These are phyloP conservation scores for Cadophora gregata DNA, from an alignment of 2,329 filamentous ascomycete genomes.

Conservation along the genomic window DNA sequence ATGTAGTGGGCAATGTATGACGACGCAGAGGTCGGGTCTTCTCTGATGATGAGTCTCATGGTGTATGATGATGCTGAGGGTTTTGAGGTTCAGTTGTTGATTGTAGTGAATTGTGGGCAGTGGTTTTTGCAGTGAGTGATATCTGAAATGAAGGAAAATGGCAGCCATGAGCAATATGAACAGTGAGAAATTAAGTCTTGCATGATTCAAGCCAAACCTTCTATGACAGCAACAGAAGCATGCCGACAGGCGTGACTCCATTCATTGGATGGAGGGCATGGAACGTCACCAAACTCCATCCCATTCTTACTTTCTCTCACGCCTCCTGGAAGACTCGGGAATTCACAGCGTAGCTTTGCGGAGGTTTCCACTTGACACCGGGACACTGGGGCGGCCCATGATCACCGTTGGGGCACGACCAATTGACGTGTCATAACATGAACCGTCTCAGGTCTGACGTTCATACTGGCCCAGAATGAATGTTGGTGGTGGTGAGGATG, in stretches of 20 bases:
- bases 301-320: conserved; percentile 18
- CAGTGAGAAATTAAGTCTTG: conserved; percentile 23
- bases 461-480: conserved; percentile 14
- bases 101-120: background rate
- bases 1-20: conserved; percentile 83
- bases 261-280: conserved; percentile 26
- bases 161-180: conserved; percentile 15
- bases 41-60: conserved; percentile 85
- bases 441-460: background rate
- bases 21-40: conserved; percentile 71
- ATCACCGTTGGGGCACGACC: conserved; percentile 21
- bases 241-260: conserved; percentile 19
- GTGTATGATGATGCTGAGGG: conserved; percentile 25
- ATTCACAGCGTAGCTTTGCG: conserved; percentile 5
- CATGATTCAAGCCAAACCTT: conserved; percentile 22
- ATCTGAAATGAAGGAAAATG: background rate
- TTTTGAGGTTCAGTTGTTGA: background rate
- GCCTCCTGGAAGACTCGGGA: conserved; percentile 23
- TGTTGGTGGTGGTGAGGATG: conserved; percentile 8
- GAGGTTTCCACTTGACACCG: conserved; percentile 12
- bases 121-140: background rate
- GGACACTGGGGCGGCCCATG: conserved; percentile 9
- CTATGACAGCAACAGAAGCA: conserved; percentile 10
- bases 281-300: conserved; percentile 30
- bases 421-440: conserved; percentile 18